A percentile compares a stretch with the other conserved stretches of the same genome.
Conservation (phyloP, 208 protist genomes). For the Trypanosoma theileri region DNA sequence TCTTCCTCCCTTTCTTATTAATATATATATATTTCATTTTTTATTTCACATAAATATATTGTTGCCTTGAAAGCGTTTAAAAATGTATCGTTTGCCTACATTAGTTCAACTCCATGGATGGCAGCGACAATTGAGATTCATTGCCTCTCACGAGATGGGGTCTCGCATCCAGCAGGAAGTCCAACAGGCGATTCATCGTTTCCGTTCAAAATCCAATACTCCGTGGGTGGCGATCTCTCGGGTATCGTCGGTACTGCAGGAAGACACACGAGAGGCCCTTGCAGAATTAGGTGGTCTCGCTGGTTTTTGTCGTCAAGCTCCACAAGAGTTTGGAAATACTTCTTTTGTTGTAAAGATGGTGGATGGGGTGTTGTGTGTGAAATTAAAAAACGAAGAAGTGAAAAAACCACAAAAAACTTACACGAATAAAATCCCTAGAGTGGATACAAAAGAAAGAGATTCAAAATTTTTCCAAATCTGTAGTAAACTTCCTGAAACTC, state of each 20-base stretch:
- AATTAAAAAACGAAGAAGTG: not conserved
- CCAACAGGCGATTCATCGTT: not conserved
- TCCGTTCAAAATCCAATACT: not conserved
- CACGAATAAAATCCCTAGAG: not conserved
- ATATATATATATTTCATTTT: no score
- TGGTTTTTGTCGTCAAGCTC: slow-evolving; percentile 7
- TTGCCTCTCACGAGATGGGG: not conserved
- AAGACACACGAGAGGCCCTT: slow-evolving; percentile 22
- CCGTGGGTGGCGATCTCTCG: slow-evolving; percentile 24
- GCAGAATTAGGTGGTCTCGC: slow-evolving; percentile 20
- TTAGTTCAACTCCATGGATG: not conserved
- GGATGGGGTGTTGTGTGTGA: slow-evolving; percentile 25
- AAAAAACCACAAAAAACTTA: not conserved
- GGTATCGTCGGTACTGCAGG: slow-evolving; percentile 21
- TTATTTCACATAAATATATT: no score
- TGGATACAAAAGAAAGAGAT: not conserved
- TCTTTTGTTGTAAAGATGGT: slow-evolving; percentile 22
- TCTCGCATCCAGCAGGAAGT: slow-evolving; percentile 10
- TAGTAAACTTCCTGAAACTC: slow-evolving; percentile 15
- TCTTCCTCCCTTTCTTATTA: no score
- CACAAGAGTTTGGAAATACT: not conserved
- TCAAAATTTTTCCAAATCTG: not conserved
- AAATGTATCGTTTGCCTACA: slow-evolving; percentile 12
- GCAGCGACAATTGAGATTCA: slow-evolving; percentile 1
- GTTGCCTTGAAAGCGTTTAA: no score